Evolutionary conservation across 2,329 filamentous ascomycete species (phyloP), one percentile per base, ranked within the genome.

Genomic region (Plenodomus tracheiphilus): DNA sequence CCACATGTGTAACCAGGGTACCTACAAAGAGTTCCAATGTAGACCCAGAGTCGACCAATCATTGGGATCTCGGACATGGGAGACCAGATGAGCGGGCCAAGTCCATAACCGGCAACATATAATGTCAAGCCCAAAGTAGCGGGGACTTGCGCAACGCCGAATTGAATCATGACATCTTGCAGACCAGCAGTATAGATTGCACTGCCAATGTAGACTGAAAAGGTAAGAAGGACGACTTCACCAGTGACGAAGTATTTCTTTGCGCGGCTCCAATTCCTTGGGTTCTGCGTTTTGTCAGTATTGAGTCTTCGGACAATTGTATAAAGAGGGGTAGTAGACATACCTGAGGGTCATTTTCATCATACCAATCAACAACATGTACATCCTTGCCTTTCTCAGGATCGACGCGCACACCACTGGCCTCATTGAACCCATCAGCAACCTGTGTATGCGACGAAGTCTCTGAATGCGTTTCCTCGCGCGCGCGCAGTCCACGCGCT

Each of bases 191-290:
- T 64, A 68, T 83, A 85, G 45, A 85, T 79, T 8, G 77, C 71
- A 2, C 75, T 77, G 1, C 77, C 78, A 51, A 76, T 78, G 58
- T 82, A 82, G 22, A 79, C 32, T 77, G 82, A 44, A 80, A 79
- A 78, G 0, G 75, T 79, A 22, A 78, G 68, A 22, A 81, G 61
- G 48, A 75, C 79, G 46, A 81, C 75, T 34, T 76, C 66, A 39
- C 74, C 73, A 0, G 74, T 79, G 19, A 79, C 73, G 35, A 75
- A 74, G 45, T 71, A 54, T 32, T 77, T 78, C 61, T 76, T 78
- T 2, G 41, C 49, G 2, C 49, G 56, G 2, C 72, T 72, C 78
- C 78, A 81, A 51, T 80, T 80, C 41, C 69, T 61, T 2, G 78
- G 77, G 41, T 79, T 79, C 66, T 77, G 11, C 4, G 20, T 11